Conservation (phyloP, 2,329 filamentous ascomycete species). For the Incumbomyces lentus region DNA sequence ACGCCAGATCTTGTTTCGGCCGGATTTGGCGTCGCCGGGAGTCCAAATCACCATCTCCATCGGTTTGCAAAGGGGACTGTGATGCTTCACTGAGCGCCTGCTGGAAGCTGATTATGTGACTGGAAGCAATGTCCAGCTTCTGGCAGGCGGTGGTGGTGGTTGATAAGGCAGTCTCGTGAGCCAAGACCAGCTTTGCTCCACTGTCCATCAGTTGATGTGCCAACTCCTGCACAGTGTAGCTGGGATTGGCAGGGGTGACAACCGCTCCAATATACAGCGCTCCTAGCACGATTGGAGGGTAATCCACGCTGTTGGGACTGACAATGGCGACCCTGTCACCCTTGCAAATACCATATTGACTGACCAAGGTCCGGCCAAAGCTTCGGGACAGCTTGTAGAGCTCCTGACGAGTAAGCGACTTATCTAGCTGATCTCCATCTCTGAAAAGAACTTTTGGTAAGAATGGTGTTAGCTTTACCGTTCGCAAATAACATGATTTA, state of each 20-base stretch:
- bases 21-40: slow-evolving; percentile 47
- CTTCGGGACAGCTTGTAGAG: no score
- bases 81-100: no score
- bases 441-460: no score
- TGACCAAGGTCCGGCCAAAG: no score
- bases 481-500: no score
- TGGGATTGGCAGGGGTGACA: slow-evolving; percentile 76
- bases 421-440: no score
- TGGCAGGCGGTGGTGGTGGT: slow-evolving; percentile 57
- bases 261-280: slow-evolving; percentile 73
- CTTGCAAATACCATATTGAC: no score
- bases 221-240: slow-evolving; percentile 74
- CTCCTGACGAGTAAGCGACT: no score
- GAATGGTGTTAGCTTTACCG: no score
- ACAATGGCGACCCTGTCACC: no score
- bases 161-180: slow-evolving; percentile 57
- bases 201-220: slow-evolving; percentile 75
- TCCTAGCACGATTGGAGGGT: slow-evolving; percentile 65
- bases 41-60: slow-evolving; percentile 61
- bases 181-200: slow-evolving; percentile 62
- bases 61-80: no score
- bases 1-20: slow-evolving; percentile 64
- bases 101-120: slow-evolving; percentile 67
- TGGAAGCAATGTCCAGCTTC: slow-evolving; percentile 57
- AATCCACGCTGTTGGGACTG: slow-evolving; percentile 79